Conservation (phyloP, 805 yeast species). For the Scheffersomyces amazonensis region DNA sequence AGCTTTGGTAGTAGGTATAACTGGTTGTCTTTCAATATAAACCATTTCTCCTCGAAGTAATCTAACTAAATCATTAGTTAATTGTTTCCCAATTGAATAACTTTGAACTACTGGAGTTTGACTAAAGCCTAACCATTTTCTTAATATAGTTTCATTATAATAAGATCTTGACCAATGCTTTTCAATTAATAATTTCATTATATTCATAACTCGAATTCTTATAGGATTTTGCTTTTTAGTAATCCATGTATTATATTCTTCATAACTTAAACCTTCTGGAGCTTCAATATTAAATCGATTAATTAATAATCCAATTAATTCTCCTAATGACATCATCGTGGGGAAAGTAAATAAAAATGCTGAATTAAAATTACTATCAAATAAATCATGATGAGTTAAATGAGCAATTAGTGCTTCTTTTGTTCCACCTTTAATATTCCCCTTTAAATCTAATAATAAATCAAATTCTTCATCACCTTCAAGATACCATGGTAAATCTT, state of each 20-base stretch:
- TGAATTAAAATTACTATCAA: slow-evolving; percentile 62
- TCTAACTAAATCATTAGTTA: slow-evolving; percentile 20
- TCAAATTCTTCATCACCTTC: slow-evolving; percentile 64
- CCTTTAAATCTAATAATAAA: slow-evolving; percentile 58
- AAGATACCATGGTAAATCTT: slow-evolving; percentile 67
- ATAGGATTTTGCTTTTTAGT: slow-evolving; percentile 67
- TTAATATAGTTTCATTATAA: slow-evolving; percentile 41
- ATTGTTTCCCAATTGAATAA: slow-evolving; percentile 24
- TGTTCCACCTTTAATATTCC: slow-evolving; percentile 80
- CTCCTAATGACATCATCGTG: slow-evolving; percentile 66
- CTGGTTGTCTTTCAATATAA: slow-evolving; percentile 25
- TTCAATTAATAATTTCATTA: slow-evolving; percentile 64
- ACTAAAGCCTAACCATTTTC: slow-evolving; percentile 31
- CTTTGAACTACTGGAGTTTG: slow-evolving; percentile 18
- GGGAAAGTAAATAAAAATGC: slow-evolving; percentile 74
- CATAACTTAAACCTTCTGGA: slow-evolving; percentile 84
- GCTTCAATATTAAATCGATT: slow-evolving; percentile 69
- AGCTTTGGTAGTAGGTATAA: slow-evolving; percentile 23
- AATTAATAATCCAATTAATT: slow-evolving; percentile 57
- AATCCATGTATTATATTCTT: slow-evolving; percentile 77
- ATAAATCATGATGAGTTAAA: slow-evolving; percentile 68
- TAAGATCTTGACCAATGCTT: slow-evolving; percentile 69
- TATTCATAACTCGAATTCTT: slow-evolving; percentile 59
- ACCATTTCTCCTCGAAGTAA: slow-evolving; percentile 30
- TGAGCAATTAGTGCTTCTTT: slow-evolving; percentile 74